Conservation (phyloP, 2,329 filamentous ascomycete species). For the Myriosclerotinia duriaeana region DNA sequence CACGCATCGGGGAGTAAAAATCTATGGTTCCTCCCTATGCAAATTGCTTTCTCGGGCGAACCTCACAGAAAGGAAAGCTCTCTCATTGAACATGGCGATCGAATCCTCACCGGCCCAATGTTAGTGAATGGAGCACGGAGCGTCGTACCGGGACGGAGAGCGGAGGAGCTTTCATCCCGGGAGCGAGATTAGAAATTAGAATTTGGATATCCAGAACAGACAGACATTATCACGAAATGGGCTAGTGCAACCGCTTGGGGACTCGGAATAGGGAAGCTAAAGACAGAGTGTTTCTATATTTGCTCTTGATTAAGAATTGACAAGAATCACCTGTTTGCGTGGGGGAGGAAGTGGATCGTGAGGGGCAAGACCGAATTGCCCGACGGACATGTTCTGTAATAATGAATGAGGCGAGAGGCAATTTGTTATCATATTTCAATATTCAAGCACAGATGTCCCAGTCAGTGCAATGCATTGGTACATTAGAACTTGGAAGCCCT, state of each 20-base stretch:
- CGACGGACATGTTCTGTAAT: constrained; percentile 5
- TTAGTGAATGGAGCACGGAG: constrained; percentile 6
- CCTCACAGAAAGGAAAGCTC: constrained; percentile 15
- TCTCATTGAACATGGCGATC: constrained; percentile 19
- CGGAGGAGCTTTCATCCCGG: background rate
- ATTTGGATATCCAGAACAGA: background rate
- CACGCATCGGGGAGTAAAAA: constrained; percentile 7
- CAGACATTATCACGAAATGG: background rate
- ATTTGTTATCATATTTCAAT: constrained; percentile 5
- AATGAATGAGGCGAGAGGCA: background rate
- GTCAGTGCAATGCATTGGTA: constrained; percentile 8
- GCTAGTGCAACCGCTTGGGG: constrained; percentile 19
- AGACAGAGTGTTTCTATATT: constrained; percentile 18
- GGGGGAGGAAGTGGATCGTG: constrained; percentile 11
- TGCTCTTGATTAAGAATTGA: constrained; percentile 1
- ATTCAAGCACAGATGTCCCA: constrained; percentile 16
- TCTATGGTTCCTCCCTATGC: constrained; percentile 22
- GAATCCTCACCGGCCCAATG: background rate
- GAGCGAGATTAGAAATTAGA: constrained; percentile 5
- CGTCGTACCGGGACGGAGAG: constrained; percentile 8
- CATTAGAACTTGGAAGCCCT: background rate
- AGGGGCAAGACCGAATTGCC: background rate
- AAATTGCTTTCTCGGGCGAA: constrained; percentile 20
- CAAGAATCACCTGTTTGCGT: constrained; percentile 1
- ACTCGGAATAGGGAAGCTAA: constrained; percentile 18